A percentile compares a stretch with the other conserved stretches of the same genome.
These are phyloP conservation scores for Xylaria sp. DNA, from an alignment of 2,329 filamentous ascomycete species.

Conservation along the genomic window DNA sequence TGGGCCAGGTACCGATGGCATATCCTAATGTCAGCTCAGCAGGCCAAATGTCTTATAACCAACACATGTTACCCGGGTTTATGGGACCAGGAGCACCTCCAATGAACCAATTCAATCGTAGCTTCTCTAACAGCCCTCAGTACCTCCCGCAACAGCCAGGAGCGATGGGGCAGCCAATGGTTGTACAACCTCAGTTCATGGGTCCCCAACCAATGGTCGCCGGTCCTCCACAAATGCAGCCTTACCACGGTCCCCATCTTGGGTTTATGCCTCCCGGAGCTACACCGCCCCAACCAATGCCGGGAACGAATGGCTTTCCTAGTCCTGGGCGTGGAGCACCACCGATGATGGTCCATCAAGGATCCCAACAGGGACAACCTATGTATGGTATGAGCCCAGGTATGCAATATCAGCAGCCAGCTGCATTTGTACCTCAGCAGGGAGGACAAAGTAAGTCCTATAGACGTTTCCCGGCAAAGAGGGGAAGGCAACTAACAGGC, in stretches of 20 bases:
- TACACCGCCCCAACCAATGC: constrained; percentile 59
- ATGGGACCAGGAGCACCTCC: constrained; percentile 71
- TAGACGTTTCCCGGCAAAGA: constrained; percentile 23
- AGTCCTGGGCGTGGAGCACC: constrained; percentile 80
- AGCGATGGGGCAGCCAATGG: constrained; percentile 77
- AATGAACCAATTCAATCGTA: constrained; percentile 69
- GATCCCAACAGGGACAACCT: constrained; percentile 86
- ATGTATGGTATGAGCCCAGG: constrained; percentile 77
- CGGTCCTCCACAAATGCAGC: constrained; percentile 73
- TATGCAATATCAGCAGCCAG: constrained; percentile 74
- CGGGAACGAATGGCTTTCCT: constrained; percentile 78
- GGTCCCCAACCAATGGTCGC: constrained; percentile 69
- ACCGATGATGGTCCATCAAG: constrained; percentile 92
- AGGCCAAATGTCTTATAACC: constrained; percentile 70
- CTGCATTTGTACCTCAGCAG: constrained; percentile 67
- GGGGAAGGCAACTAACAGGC: constrained; percentile 42
- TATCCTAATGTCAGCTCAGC: constrained; percentile 72
- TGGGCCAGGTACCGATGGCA: constrained; percentile 69
- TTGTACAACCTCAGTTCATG: constrained; percentile 81
- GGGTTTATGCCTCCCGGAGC: constrained; percentile 65
- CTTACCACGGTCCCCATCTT: constrained; percentile 71
- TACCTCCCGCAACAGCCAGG: constrained; percentile 72
- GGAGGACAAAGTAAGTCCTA: constrained; percentile 71
- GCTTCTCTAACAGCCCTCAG: constrained; percentile 71
- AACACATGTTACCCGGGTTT: constrained; percentile 71